A percentile compares a stretch with the other conserved stretches of the same genome.
These are phyloP conservation scores for Melaleuca quinquenervia DNA, from an alignment of 345 rosid genomes.

Conservation along the genomic window DNA sequence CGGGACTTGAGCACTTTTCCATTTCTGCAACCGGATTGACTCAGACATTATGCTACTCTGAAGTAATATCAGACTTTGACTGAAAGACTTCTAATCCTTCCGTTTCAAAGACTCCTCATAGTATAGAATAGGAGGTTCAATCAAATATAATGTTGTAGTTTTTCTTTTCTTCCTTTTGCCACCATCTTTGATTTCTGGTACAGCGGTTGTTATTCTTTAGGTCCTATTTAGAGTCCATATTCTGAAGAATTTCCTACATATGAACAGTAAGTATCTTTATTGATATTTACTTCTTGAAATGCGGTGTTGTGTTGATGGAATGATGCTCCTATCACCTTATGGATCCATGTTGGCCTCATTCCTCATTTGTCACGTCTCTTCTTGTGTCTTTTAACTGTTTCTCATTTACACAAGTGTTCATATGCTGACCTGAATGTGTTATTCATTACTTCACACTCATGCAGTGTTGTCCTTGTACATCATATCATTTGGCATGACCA, in stretches of 20 bases:
- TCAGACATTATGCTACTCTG: not conserved
- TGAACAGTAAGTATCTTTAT: not conserved
- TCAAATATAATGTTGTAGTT: not conserved
- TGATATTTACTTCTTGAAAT: not conserved
- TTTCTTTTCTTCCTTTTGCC: not conserved
- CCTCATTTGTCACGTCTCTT: not conserved
- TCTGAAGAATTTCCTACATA: not conserved
- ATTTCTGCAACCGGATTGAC: not conserved
- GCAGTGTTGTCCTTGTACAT: not conserved
- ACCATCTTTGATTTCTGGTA: not conserved
- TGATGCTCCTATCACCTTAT: not conserved
- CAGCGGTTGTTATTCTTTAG: not conserved
- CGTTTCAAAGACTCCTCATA: not conserved
- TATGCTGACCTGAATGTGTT: not conserved
- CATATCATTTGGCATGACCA: not conserved
- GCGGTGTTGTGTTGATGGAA: not conserved
- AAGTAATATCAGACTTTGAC: not conserved
- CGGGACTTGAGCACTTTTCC: not conserved
- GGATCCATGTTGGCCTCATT: not conserved
- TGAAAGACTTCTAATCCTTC: not conserved
- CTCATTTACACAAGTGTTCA: not conserved
- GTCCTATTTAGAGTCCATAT: not conserved
- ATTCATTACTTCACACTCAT: not conserved
- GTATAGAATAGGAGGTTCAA: not conserved
- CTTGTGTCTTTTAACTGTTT: not conserved